Percentiles rank a stretch among this genome's conserved stretches.
Conservation (phyloP, 495 filamentous ascomycete species). For the Talaromyces wortmannii region DNA sequence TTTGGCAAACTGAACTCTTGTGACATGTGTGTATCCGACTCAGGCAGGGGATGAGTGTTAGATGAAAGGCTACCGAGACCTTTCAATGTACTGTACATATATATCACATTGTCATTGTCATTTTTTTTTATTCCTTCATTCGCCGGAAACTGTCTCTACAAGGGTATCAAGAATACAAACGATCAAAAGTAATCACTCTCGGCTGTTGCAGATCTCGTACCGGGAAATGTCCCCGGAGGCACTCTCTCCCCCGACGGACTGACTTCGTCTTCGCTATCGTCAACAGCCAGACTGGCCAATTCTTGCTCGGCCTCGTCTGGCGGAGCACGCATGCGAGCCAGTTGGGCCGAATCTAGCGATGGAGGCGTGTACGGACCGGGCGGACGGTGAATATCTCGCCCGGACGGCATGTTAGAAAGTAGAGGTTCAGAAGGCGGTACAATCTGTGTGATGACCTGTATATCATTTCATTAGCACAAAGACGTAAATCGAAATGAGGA, state of each 20-base stretch:
- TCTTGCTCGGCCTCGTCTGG: slow-evolving; percentile 28
- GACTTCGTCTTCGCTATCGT: slow-evolving; percentile 42
- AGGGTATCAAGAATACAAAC: background rate
- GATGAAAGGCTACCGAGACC: background rate
- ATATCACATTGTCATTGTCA: background rate
- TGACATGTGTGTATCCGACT: too few relatives aligned
- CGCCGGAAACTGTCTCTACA: too few relatives aligned
- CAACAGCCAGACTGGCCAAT: slow-evolving; percentile 25
- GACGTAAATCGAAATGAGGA: background rate
- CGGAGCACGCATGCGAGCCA: slow-evolving; percentile 42
- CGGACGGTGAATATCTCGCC: slow-evolving; percentile 73
- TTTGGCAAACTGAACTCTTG: too few relatives aligned
- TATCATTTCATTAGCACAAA: background rate
- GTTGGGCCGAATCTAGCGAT: slow-evolving; percentile 44
- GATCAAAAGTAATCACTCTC: slow-evolving; percentile 42
- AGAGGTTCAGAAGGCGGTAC: slow-evolving; percentile 65
- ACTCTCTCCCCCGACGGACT: slow-evolving; percentile 26
- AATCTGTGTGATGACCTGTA: slow-evolving; percentile 72
- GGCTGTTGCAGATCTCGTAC: slow-evolving; percentile 14
- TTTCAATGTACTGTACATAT: slow-evolving; percentile 5
- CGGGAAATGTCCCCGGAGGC: slow-evolving; percentile 36
- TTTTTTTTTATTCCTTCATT: too few relatives aligned
- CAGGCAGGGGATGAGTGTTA: background rate
- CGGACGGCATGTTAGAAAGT: slow-evolving; percentile 72
- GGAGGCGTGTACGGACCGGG: slow-evolving; percentile 52